Percentiles rank a stretch among this genome's conserved stretches.
These are phyloP conservation scores for Heterobasidion annosum DNA, from an alignment of 1,284 basidiomycete species.

Conservation along the genomic window DNA sequence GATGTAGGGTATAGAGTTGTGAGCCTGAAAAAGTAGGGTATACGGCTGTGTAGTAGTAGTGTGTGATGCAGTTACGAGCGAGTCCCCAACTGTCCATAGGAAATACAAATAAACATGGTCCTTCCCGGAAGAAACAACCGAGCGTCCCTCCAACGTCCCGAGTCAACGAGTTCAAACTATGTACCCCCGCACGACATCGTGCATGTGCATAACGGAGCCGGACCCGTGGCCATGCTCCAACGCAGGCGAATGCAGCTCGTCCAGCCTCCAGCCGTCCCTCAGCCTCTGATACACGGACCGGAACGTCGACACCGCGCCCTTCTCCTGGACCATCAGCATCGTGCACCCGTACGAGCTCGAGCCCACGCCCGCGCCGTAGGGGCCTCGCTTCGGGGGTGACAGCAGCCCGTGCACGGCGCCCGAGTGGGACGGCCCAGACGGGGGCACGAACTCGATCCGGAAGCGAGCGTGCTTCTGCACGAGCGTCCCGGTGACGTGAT, in stretches of 20 bases:
- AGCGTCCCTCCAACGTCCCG: no score
- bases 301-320: constrained; percentile 80
- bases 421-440: constrained; percentile 5
- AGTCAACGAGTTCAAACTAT: no score
- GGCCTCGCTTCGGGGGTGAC: constrained; percentile 2
- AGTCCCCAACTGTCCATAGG: no score
- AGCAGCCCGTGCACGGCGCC: constrained; percentile 1
- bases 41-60: no score
- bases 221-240: background rate
- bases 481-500: constrained; percentile 29
- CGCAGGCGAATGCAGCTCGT: constrained; percentile 22
- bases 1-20: no score
- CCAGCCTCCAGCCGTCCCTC: constrained; percentile 54
- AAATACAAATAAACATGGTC: no score
- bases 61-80: no score
- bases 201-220: no score
- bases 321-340: constrained; percentile 72
- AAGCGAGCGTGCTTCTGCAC: constrained; percentile 51
- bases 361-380: constrained; percentile 15
- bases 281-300: constrained; percentile 64
- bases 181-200: no score
- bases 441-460: constrained; percentile 44
- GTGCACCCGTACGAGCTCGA: constrained; percentile 6
- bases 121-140: no score
- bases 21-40: no score